Base-by-base conservation (phyloP, 2,329 filamentous ascomycete genomes). In the Chaetomium sp. region DNA sequence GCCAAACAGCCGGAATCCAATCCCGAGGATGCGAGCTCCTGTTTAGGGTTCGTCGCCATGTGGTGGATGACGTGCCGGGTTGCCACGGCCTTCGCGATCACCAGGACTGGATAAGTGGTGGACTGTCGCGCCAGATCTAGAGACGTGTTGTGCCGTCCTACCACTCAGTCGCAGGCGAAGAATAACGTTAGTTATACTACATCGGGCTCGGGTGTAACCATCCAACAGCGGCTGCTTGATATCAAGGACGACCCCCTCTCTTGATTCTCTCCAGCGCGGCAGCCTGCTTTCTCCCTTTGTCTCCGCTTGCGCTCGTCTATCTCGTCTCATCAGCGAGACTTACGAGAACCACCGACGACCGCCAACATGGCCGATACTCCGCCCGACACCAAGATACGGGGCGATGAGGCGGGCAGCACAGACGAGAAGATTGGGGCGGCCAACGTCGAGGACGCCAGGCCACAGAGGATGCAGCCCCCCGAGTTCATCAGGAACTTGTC, bases 401-500 rank as follows among this genome's bases (percentile, higher is more conserved):
- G 54, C 19, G 68, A 66, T 21, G 64, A 42, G 38, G 38, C 38
- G 16, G 38, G 49, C 9, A 67, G 64, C 63, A 35, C 57, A 4
- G 69, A 70, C 25, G 67, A 70, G 58, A 70, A 66, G 60, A 29
- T 57, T 10, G 59, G 16, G 23, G 25, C 56, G 23, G 21, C 42
- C 10, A 64, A 60, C 16, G 58, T 60, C 3, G 66, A 70, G 61
- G 65, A 68, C 29, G n/a, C 55, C 29, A 29, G 35, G 19, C 50
- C 35, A 23, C 59, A 59, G 19, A 54, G 67, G 16, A 64, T 73
- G 13, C 67, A 72, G 57, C 69, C 71, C 21, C 76, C 76, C 1
- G 71, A 72, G 31, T 69, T 75, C 31, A 72, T 79, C 13, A 66
- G 73, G n/a, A 67, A 77, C 62, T 74, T 85, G 71, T 78, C 79